Base-by-base conservation (phyloP, 805 yeast genomes). In the Suhomyces faveliae region DNA sequence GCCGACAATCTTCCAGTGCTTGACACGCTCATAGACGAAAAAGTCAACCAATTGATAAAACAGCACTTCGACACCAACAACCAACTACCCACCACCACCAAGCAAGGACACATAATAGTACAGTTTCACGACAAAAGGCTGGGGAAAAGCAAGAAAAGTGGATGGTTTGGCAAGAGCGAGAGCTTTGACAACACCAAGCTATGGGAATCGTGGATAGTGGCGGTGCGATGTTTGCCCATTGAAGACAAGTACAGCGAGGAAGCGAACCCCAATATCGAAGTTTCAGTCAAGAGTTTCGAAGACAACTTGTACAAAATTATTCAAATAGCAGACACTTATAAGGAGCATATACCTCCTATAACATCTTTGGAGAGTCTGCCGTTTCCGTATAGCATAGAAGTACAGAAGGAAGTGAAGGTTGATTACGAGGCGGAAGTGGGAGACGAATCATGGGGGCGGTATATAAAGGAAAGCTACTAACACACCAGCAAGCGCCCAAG, bases 201-300 rank as follows among this genome's bases (percentile, higher is more conserved):
- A 53, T 87, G 94, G 90, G 95, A 87, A 59, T 70, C 76, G 19
- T 87, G 96, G 95, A 62, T 70, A 4, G 62, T 87, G 40, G 74
- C 73, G 29, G 67, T 85, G 8, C 71, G 70, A 23, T 67, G 81
- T 6, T 61, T 78, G 23, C 71, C 79, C 6, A 48, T 61, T 3
- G 59, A 55, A 4, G 42, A 35, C 38, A 40, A 9, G 19, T 15
- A 19, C 19, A 40, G 29, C 12, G 37, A 47, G 38, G 40, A 40
- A 45, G n/a, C 37, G 51, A 57, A 47, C 52, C 57, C 52, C 57
- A 49, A 58, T 61, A 50, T 70, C 63, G 56, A 64, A 55, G 42
- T 74, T 60, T 59, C 80, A 0, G 56, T 67, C 8, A 55, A 56
- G 12, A 69, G 73, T 44, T 73, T 73, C 51, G 74, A 72, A 48